Conservation (phyloP, 2,329 filamentous ascomycete species). For the Torrubiellomyces zombiae region DNA sequence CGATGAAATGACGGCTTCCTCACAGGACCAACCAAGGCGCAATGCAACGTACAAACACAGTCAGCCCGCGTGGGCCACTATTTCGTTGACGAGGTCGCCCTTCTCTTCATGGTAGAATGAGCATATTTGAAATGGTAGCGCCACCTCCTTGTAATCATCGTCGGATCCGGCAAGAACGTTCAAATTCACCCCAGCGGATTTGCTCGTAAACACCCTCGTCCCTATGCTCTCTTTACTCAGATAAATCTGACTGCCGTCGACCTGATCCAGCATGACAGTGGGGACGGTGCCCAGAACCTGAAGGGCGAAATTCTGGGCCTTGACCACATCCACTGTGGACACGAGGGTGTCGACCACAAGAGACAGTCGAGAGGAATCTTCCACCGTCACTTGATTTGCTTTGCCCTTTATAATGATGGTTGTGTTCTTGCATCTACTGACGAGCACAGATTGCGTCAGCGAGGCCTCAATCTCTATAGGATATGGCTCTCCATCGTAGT, state of each 20-base stretch:
- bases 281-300: slow-evolving; percentile 77
- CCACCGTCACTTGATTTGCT: slow-evolving; percentile 89
- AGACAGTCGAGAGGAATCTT: slow-evolving; percentile 73
- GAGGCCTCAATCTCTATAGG: slow-evolving; percentile 69
- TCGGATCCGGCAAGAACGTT: slow-evolving; percentile 56
- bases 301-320: slow-evolving; percentile 85
- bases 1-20: no score
- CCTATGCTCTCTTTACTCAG: slow-evolving; percentile 61
- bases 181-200: slow-evolving; percentile 74
- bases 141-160: slow-evolving; percentile 74
- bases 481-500: slow-evolving; percentile 61
- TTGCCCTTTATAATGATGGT: slow-evolving; percentile 84
- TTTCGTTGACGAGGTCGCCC: slow-evolving; percentile 73
- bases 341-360: slow-evolving; percentile 81
- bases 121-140: slow-evolving; percentile 80
- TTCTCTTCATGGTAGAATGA: slow-evolving; percentile 52
- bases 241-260: slow-evolving; percentile 80
- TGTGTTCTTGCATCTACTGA: slow-evolving; percentile 80
- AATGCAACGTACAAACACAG: no score
- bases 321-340: slow-evolving; percentile 86
- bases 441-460: slow-evolving; percentile 77
- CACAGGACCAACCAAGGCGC: no score
- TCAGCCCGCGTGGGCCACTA: slow-evolving; percentile 83
- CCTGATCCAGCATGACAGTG: slow-evolving; percentile 80
- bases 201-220: slow-evolving; percentile 79